Evolutionary conservation across 164 flowering plant species (phyloP).

Genomic region (Tetracentron sinense): DNA sequence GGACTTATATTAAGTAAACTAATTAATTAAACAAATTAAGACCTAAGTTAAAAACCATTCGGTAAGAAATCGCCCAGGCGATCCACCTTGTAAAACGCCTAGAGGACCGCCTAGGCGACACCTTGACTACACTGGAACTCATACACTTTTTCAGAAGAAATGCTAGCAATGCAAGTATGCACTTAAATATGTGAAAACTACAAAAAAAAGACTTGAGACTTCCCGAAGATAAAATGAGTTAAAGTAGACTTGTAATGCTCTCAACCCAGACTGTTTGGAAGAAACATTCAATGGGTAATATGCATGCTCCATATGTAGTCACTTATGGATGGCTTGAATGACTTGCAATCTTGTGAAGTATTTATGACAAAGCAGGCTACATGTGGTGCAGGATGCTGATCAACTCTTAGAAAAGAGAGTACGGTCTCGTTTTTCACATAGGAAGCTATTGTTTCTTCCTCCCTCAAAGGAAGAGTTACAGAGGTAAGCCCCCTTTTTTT

Average conservation of each 20-base stretch:
- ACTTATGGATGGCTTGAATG: background rate
- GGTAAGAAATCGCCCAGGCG: no score
- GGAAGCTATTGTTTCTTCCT: constrained; percentile 91
- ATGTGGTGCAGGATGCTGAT: constrained; percentile 81
- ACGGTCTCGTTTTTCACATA: constrained; percentile 93
- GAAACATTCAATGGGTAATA: background rate
- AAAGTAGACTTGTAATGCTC: background rate
- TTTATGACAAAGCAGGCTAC: background rate
- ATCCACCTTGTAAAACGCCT: no score
- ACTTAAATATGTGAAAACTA: background rate
- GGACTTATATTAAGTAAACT: no score
- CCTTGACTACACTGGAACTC: no score
- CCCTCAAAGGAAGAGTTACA: constrained; percentile 58
- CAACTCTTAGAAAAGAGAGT: constrained; percentile 98
- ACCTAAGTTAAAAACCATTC: no score
- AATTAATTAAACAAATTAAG: no score
- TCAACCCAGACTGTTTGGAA: background rate
- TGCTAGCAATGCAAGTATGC: background rate
- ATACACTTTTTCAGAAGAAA: background rate
- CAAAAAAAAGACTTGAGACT: no score
- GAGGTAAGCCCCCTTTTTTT: constrained; percentile 41
- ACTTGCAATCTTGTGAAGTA: background rate
- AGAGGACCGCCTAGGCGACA: no score
- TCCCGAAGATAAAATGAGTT: background rate
- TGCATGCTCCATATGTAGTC: background rate